Conservation (phyloP, 495 filamentous ascomycete genomes). For the Margaritispora aquatica region DNA sequence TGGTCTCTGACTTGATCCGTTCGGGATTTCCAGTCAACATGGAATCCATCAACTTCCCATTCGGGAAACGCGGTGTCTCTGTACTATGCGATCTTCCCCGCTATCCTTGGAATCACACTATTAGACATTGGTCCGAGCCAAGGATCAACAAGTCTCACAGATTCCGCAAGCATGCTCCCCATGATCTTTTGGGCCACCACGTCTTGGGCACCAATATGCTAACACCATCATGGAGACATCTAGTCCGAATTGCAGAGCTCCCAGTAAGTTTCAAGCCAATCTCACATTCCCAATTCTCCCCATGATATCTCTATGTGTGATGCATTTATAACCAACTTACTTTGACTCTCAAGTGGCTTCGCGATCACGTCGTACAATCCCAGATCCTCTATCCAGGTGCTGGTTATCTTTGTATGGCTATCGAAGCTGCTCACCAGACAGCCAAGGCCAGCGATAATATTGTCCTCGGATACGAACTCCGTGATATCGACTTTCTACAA, state of each 20-base stretch:
- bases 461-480: conserved; percentile 3
- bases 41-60: not conserved
- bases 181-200: conserved; percentile 30
- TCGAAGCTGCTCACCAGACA: conserved; percentile 38
- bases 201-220: conserved; percentile 20
- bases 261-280: no score
- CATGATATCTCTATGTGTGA: no score
- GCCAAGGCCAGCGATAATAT: conserved; percentile 3
- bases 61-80: conserved; percentile 24
- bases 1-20: conserved; percentile 27
- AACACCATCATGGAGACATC: conserved; percentile 31
- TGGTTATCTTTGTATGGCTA: conserved; percentile 40
- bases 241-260: conserved; percentile 28
- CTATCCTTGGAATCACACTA: conserved; percentile 32
- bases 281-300: no score
- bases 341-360: no score
- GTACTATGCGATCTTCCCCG: conserved; percentile 27
- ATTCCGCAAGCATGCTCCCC: conserved; percentile 19
- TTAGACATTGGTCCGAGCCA: conserved; percentile 27
- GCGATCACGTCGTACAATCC: conserved; percentile 35
- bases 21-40: conserved; percentile 27
- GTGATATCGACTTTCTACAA: not conserved
- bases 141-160: conserved; percentile 26
- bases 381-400: conserved; percentile 44
- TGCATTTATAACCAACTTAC: no score